A percentile compares a stretch with the other conserved stretches of the same genome.
These are phyloP conservation scores for Sarocladiaceae sp. DNA, from an alignment of 2,329 filamentous ascomycete genomes.

Conservation along the genomic window DNA sequence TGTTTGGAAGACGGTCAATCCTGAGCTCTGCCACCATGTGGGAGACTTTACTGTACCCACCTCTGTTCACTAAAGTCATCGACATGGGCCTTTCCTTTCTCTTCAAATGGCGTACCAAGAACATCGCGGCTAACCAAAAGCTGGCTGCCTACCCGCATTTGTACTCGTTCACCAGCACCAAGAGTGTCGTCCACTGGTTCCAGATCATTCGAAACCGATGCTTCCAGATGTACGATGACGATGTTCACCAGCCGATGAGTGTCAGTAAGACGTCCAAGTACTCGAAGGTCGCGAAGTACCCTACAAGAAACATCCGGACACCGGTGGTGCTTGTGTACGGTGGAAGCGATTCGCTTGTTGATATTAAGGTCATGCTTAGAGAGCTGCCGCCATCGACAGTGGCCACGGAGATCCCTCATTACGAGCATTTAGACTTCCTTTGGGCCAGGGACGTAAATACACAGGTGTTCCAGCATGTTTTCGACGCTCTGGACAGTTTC, in stretches of 20 bases:
- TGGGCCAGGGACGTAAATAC: constrained; percentile 85
- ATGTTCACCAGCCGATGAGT: constrained; percentile 73
- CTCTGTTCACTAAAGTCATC: constrained; percentile 84
- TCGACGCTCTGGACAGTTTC: constrained; percentile 78
- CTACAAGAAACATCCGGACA: constrained; percentile 94
- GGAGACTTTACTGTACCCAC: constrained; percentile 93
- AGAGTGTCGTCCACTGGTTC: constrained; percentile 98
- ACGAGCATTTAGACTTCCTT: constrained; percentile 94
- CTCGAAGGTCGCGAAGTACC: constrained; percentile 94
- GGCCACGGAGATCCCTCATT: constrained; percentile 82
- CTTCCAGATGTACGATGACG: constrained; percentile 99
- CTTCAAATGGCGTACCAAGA: constrained; percentile 83
- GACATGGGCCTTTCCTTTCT: constrained; percentile 77
- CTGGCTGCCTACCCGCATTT: constrained; percentile 92
- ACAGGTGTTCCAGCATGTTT: constrained; percentile 86
- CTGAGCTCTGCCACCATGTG: constrained; percentile 93
- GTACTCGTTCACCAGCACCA: constrained; percentile 95
- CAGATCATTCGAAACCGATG: constrained; percentile 95
- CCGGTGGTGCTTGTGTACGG: constrained; percentile 93
- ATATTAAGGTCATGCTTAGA: constrained; percentile 87
- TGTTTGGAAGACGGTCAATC: constrained; percentile 89
- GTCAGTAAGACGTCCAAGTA: constrained; percentile 72
- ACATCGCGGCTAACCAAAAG: constrained; percentile 84
- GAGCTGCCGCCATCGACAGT: constrained; percentile 83
- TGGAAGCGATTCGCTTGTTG: constrained; percentile 87